These are phyloP conservation scores for Botryosphaeria dothidea DNA, from an alignment of 2,329 filamentous ascomycete genomes.

Conservation along the genomic window DNA sequence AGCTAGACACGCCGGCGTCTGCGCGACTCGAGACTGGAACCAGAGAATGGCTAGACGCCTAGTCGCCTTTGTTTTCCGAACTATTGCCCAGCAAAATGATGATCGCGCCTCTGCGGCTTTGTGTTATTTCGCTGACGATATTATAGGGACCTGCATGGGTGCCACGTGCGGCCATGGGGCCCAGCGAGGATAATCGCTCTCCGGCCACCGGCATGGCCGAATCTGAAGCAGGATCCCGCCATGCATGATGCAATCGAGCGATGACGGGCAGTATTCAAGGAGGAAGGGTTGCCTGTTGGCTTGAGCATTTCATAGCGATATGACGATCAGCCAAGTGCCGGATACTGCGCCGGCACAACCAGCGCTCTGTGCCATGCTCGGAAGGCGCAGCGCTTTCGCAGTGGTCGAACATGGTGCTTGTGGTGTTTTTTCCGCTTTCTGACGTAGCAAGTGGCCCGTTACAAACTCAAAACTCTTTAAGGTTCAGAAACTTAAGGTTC, in stretches of 20 bases:
- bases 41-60: background rate
- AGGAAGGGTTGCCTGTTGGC: background rate
- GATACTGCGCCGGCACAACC: background rate
- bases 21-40: background rate
- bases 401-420: background rate
- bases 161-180: conserved; percentile 1
- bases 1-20: background rate
- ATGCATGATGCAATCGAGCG: conserved; percentile 8
- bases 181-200: background rate
- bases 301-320: background rate
- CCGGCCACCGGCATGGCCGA: background rate
- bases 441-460: background rate
- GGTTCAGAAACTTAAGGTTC: background rate
- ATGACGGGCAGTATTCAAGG: background rate
- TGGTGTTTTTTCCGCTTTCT: background rate
- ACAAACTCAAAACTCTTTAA: conserved; percentile 4
- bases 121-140: background rate
- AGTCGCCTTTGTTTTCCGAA: background rate
- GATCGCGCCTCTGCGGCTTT: background rate
- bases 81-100: conserved; percentile 2
- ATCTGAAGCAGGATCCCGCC: background rate
- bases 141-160: background rate
- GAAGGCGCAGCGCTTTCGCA: background rate
- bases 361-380: conserved; percentile 3
- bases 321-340: conserved; percentile 13